Evolutionary conservation across 306 rosid species (phyloP).

Genomic region (Mucuna pruriens): DNA sequence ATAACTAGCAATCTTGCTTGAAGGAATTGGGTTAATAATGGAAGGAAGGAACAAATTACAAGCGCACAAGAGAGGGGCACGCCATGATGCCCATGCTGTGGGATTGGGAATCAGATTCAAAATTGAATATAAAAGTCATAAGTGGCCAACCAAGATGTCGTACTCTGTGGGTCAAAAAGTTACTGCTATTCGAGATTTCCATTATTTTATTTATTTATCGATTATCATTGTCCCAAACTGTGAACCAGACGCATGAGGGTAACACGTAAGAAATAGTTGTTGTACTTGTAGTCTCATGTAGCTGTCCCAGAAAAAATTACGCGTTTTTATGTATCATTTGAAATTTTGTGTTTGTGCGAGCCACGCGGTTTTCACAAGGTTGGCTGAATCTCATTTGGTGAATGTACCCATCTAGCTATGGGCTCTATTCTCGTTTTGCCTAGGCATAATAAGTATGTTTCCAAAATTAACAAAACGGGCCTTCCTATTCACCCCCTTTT

Average conservation of each 20-base stretch:
- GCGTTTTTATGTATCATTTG: background rate
- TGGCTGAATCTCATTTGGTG: background rate
- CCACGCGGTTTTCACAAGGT: background rate
- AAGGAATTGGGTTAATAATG: background rate
- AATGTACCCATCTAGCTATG: background rate
- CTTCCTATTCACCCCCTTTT: too few relatives aligned
- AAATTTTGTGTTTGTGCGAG: background rate
- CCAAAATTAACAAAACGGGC: too few relatives aligned
- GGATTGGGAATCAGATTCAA: slow-evolving; percentile 42
- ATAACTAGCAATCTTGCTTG: background rate
- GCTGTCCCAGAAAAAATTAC: background rate
- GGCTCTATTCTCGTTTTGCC: background rate
- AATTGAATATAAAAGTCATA: slow-evolving; percentile 14
- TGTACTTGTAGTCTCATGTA: background rate
- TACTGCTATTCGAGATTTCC: background rate
- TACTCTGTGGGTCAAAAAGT: background rate
- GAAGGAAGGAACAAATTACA: slow-evolving; percentile 28
- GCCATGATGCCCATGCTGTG: background rate
- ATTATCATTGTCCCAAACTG: background rate
- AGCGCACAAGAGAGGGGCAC: background rate
- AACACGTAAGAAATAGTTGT: background rate
- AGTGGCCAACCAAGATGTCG: background rate
- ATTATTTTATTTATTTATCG: background rate
- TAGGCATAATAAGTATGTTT: too few relatives aligned
- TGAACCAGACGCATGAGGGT: background rate